Evolutionary conservation across 1,284 basidiomycete species (phyloP).

Genomic region (Takashimella tepidaria): DNA sequence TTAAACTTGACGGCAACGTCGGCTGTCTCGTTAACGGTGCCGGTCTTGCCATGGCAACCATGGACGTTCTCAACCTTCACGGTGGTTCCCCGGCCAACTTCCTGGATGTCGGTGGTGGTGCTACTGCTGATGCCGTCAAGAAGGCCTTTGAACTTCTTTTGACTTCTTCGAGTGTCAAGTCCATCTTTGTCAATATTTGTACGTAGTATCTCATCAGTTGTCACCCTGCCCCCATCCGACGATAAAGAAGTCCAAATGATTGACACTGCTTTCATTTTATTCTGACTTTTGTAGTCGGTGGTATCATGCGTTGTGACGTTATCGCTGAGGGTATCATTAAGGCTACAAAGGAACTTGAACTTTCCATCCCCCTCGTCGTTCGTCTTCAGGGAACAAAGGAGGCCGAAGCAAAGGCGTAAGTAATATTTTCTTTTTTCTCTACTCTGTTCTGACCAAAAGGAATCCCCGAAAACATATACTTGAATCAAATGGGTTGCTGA

Average conservation of each 20-base stretch:
- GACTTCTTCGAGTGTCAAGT: constrained; percentile 86
- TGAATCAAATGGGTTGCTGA: not conserved
- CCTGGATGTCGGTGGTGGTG: constrained; percentile 95
- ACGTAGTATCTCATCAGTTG: no score
- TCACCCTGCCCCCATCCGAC: no score
- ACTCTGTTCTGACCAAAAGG: no score
- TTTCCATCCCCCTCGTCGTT: constrained; percentile 86
- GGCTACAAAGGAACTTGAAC: constrained; percentile 83
- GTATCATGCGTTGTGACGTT: constrained; percentile 97
- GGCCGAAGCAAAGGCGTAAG: constrained; percentile 69
- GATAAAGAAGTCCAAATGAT: no score
- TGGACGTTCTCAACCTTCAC: constrained; percentile 95
- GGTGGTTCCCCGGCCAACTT: constrained; percentile 96
- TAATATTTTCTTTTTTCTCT: no score
- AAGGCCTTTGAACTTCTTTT: constrained; percentile 97
- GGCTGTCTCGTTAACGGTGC: constrained; percentile 99
- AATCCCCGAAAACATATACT: no score
- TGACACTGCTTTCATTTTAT: constrained; percentile 25
- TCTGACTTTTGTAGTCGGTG: constrained; percentile 48
- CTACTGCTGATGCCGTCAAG: constrained; percentile 97
- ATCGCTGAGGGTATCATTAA: constrained; percentile 98
- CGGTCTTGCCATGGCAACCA: constrained; percentile 98
- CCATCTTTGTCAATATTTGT: constrained; percentile 97
- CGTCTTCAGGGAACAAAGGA: constrained; percentile 97
- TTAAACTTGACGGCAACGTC: constrained; percentile 97